A percentile compares a stretch with the other conserved stretches of the same genome.
Conservation (phyloP, 106 monocot species). For the Hemerocallis citrina region DNA sequence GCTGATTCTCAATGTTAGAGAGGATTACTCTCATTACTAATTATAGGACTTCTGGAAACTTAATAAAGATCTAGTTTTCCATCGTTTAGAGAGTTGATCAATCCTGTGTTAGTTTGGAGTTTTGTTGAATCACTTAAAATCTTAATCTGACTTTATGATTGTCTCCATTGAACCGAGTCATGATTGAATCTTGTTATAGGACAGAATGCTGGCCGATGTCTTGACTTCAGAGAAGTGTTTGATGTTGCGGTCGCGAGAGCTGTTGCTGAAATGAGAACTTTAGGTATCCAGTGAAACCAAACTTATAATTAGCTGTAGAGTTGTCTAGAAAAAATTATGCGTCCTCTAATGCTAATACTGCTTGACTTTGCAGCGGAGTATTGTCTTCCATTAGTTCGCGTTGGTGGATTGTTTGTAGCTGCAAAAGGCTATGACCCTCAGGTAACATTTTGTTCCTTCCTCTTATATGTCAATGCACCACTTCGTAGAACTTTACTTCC, state of each 20-base stretch:
- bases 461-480: background rate
- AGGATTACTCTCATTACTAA: too few species aligned
- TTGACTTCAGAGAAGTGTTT: constrained; percentile 58
- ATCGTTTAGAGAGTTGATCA: too few species aligned
- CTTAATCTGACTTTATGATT: constrained; percentile 20
- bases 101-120: too few species aligned
- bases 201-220: constrained; percentile 64
- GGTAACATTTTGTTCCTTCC: constrained; percentile 24
- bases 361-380: constrained; percentile 56
- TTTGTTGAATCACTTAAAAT: too few species aligned
- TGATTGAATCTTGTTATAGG: constrained; percentile 30
- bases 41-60: too few species aligned
- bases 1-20: too few species aligned
- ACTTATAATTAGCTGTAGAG: constrained; percentile 6
- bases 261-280: constrained; percentile 82
- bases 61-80: too few species aligned
- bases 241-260: constrained; percentile 89
- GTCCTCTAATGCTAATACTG: background rate
- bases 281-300: constrained; percentile 45
- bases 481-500: background rate
- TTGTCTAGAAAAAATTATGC: background rate
- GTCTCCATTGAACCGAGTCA: background rate
- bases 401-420: constrained; percentile 86
- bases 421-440: constrained; percentile 85
- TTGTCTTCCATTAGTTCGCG: constrained; percentile 76